Percentiles rank a stretch among this genome's conserved stretches.
Conservation (phyloP, 495 filamentous ascomycete species). For the Glarea lozoyensis region DNA sequence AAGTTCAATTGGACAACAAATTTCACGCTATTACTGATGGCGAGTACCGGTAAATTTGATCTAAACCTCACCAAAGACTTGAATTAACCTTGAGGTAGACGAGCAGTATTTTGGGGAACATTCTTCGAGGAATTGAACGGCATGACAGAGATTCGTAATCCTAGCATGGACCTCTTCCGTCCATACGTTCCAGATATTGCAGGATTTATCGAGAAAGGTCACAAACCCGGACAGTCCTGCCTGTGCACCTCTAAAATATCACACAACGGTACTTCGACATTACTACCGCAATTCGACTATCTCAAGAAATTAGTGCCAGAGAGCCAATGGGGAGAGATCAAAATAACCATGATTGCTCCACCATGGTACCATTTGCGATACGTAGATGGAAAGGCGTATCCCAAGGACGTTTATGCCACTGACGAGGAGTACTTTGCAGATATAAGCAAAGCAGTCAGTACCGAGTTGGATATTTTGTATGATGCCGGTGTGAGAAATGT, state of each 20-base stretch:
- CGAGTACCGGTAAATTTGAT: slow-evolving; percentile 54
- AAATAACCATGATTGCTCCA: slow-evolving; percentile 65
- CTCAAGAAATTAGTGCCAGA: slow-evolving; percentile 52
- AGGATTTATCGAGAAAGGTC: slow-evolving; percentile 56
- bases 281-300: slow-evolving; percentile 56
- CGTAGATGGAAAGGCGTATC: slow-evolving; percentile 60
- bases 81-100: slow-evolving; percentile 4
- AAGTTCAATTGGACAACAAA: slow-evolving; percentile 56
- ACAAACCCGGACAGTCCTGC: slow-evolving; percentile 60
- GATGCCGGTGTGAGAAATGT: slow-evolving; percentile 61
- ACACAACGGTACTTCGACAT: slow-evolving; percentile 51
- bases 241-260: slow-evolving; percentile 60
- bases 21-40: slow-evolving; percentile 65
- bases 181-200: slow-evolving; percentile 74
- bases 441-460: slow-evolving; percentile 64
- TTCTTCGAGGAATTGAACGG: slow-evolving; percentile 71
- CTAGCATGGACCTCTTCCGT: slow-evolving; percentile 56
- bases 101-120: slow-evolving; percentile 14
- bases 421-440: slow-evolving; percentile 68
- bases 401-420: slow-evolving; percentile 51
- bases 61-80: not conserved
- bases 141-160: slow-evolving; percentile 52
- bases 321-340: slow-evolving; percentile 56
- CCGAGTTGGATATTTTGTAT: slow-evolving; percentile 58
- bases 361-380: slow-evolving; percentile 73